Evolutionary conservation across 2,329 filamentous ascomycete species (phyloP).

Genomic region (Beauveria asiatica): DNA sequence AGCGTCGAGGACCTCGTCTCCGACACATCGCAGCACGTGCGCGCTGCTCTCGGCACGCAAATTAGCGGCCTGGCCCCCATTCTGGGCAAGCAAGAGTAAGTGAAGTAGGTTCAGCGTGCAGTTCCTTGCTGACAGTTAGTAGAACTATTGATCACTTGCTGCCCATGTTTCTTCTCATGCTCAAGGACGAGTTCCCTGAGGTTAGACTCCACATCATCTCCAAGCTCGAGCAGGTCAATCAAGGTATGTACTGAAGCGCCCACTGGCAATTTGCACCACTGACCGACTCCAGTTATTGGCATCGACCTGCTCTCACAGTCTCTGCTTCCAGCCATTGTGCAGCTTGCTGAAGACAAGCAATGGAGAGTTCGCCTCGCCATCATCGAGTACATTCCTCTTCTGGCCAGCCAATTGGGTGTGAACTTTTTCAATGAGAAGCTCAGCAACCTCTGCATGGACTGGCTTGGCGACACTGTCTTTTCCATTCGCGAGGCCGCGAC

Average conservation of each 20-base stretch:
- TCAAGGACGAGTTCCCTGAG: slow-evolving; percentile 98
- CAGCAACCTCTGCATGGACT: slow-evolving; percentile 92
- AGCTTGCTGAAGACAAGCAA: slow-evolving; percentile 97
- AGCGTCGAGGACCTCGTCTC: slow-evolving; percentile 94
- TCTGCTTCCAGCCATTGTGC: slow-evolving; percentile 91
- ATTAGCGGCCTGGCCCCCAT: slow-evolving; percentile 96
- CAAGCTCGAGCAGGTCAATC: slow-evolving; percentile 97
- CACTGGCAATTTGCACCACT: neutral
- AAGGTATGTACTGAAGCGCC: slow-evolving; percentile 48
- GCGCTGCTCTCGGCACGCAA: slow-evolving; percentile 88
- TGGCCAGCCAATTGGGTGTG: slow-evolving; percentile 91
- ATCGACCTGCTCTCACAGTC: slow-evolving; percentile 96
- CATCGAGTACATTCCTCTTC: slow-evolving; percentile 96
- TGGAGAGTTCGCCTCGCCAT: slow-evolving; percentile 97
- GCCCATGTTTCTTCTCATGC: slow-evolving; percentile 98
- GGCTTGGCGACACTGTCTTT: slow-evolving; percentile 97
- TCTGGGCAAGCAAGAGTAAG: slow-evolving; percentile 93
- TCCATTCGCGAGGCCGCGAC: slow-evolving; percentile 97
- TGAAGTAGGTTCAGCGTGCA: slow-evolving; percentile 13
- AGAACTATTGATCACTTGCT: slow-evolving; percentile 94
- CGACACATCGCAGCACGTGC: slow-evolving; percentile 92
- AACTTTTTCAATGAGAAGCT: slow-evolving; percentile 98
- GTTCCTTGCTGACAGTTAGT: neutral
- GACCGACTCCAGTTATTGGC: slow-evolving; percentile 64
- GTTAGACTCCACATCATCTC: slow-evolving; percentile 98